Percentiles rank a stretch among this genome's conserved stretches.
These are phyloP conservation scores for Ceratobasidium sp. DNA, from an alignment of 1,284 basidiomycete species.

Conservation along the genomic window DNA sequence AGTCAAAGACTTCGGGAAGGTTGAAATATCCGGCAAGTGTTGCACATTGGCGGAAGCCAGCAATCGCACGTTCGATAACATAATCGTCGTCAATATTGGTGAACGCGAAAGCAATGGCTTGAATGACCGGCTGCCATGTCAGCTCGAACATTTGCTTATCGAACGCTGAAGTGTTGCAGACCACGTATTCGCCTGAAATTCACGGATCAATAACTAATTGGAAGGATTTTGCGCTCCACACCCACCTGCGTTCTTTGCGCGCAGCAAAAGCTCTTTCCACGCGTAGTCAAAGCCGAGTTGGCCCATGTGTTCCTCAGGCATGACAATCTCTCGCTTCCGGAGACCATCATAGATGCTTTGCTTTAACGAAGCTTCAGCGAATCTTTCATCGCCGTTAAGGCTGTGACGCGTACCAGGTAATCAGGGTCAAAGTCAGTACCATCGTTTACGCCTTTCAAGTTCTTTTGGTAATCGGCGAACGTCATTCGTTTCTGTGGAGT, in stretches of 20 bases:
- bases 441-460: conserved; percentile 93
- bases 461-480: conserved; percentile 91
- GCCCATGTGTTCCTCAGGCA: conserved; percentile 98
- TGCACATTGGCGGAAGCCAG: conserved; percentile 95
- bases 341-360: conserved; percentile 93
- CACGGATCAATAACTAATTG: conserved; percentile 32
- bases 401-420: conserved; percentile 69
- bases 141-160: conserved; percentile 93
- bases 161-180: conserved; percentile 80
- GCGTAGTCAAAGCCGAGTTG: conserved; percentile 98
- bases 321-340: conserved; percentile 91
- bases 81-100: conserved; percentile 97
- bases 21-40: conserved; percentile 89
- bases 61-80: conserved; percentile 92
- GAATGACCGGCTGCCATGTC: conserved; percentile 91
- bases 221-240: background rate
- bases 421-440: conserved; percentile 84
- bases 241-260: conserved; percentile 81
- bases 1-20: conserved; percentile 96
- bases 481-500: conserved; percentile 87
- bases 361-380: conserved; percentile 54
- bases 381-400: no score
- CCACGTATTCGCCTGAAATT: conserved; percentile 72
- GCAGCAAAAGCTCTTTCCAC: conserved; percentile 93
- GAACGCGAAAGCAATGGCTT: conserved; percentile 91